Percentiles rank a stretch among this genome's conserved stretches.
phyloP scores from a whole-genome alignment of 2,329 filamentous ascomycete species.

The Pseudogymnoascus sp. region DNA sequence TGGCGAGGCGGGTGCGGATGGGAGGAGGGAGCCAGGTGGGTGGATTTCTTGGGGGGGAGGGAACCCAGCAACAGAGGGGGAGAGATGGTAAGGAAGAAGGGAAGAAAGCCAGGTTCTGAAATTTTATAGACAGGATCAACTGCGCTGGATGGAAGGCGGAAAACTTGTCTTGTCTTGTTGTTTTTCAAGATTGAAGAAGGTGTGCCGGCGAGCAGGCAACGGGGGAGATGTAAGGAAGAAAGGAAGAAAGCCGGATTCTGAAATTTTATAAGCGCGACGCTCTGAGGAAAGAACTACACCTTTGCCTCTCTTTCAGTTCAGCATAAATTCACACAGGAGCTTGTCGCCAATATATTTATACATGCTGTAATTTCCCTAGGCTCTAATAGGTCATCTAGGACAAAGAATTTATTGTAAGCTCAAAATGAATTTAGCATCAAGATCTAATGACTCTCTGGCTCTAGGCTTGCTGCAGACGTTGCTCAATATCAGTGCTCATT shows the following conservation, averaged over 20 bases:
- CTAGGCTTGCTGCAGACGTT: neutral
- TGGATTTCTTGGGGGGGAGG: too few relatives aligned
- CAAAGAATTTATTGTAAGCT: neutral
- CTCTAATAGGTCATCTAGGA: neutral
- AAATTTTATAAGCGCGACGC: neutral
- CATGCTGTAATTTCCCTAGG: neutral
- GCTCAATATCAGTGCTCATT: neutral
- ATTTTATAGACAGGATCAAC: too few relatives aligned
- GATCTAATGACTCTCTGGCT: neutral
- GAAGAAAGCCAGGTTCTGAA: too few relatives aligned
- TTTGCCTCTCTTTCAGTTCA: neutral
- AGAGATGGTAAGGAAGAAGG: too few relatives aligned
- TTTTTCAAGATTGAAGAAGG: too few relatives aligned
- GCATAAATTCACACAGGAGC: neutral
- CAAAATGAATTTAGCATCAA: neutral
- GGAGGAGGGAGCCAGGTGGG: slow-evolving; percentile 28
- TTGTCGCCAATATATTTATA: neutral
- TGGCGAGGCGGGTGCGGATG: slow-evolving; percentile 25
- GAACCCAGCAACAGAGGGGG: too few relatives aligned
- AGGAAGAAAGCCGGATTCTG: too few relatives aligned
- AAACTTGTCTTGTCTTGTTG: too few relatives aligned
- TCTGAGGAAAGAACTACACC: neutral
- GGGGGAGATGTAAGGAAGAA: too few relatives aligned
- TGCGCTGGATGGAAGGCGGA: too few relatives aligned
- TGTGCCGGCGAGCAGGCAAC: too few relatives aligned